These are phyloP conservation scores for Fonsecaea erecta DNA, from an alignment of 2,329 filamentous ascomycete species.

Conservation along the genomic window DNA sequence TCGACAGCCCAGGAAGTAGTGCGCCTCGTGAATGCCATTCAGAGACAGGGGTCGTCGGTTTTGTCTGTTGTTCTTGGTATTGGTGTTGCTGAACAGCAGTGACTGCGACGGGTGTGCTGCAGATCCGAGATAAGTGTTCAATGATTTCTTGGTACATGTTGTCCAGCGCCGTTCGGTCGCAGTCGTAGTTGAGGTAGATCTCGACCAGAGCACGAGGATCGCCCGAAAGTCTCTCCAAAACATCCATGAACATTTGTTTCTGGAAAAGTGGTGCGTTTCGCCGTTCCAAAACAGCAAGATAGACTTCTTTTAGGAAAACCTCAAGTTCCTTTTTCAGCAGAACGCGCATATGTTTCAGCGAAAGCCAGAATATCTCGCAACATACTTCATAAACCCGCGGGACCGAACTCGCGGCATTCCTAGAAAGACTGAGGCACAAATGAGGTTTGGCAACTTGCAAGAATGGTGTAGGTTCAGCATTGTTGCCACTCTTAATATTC, in stretches of 20 bases:
- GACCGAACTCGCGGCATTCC: slow-evolving; percentile 92
- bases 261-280: slow-evolving; percentile 84
- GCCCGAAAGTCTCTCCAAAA: slow-evolving; percentile 80
- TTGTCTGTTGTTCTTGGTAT: slow-evolving; percentile 78
- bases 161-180: slow-evolving; percentile 86
- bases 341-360: slow-evolving; percentile 90
- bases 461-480: slow-evolving; percentile 81
- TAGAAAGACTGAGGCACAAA: slow-evolving; percentile 88
- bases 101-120: slow-evolving; percentile 76
- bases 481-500: slow-evolving; percentile 87
- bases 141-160: slow-evolving; percentile 96
- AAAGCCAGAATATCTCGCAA: slow-evolving; percentile 97
- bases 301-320: slow-evolving; percentile 97
- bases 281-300: slow-evolving; percentile 87
- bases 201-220: slow-evolving; percentile 91
- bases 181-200: slow-evolving; percentile 97
- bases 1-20: slow-evolving; percentile 83
- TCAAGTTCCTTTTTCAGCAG: slow-evolving; percentile 99
- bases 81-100: slow-evolving; percentile 79
- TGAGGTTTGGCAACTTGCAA: slow-evolving; percentile 97
- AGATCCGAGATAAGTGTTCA: slow-evolving; percentile 88
- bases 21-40: slow-evolving; percentile 90
- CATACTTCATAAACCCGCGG: slow-evolving; percentile 92
- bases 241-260: slow-evolving; percentile 86
- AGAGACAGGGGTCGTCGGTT: slow-evolving; percentile 59